Conservation (phyloP, 2,329 filamentous ascomycete genomes). For the Scorias spongiosa region DNA sequence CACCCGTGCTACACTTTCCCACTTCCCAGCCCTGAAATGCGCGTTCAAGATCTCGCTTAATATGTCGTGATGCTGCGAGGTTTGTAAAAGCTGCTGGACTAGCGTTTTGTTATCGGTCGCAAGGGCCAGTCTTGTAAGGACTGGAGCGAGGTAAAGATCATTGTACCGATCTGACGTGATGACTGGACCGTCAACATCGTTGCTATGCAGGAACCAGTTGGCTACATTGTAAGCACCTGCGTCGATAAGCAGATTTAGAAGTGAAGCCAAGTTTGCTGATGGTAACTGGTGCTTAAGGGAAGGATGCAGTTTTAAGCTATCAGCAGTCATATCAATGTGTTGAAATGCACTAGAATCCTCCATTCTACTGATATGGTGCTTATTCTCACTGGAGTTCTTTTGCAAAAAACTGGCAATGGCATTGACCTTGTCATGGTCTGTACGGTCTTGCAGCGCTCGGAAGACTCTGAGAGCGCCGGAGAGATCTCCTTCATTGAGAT, state of each 20-base stretch:
- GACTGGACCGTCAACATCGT: conserved; percentile 39
- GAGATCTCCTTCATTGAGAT: conserved; percentile 24
- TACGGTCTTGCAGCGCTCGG: conserved; percentile 23
- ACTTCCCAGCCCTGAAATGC: conserved; percentile 26
- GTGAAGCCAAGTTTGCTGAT: conserved; percentile 29
- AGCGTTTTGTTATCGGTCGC: conserved; percentile 30
- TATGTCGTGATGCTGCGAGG: conserved; percentile 7
- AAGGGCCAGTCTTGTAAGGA: conserved; percentile 39
- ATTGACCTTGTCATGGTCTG: conserved; percentile 28
- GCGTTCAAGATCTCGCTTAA: conserved; percentile 26
- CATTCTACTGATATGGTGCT: conserved; percentile 5
- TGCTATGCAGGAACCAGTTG: conserved; percentile 36
- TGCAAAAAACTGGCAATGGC: conserved; percentile 28
- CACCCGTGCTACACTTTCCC: conserved; percentile 26
- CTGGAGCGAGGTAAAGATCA: conserved; percentile 33
- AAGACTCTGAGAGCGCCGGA: conserved; percentile 24
- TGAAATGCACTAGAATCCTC: neutral
- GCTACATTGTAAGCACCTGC: conserved; percentile 34
- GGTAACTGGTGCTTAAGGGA: conserved; percentile 32
- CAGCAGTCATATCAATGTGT: conserved; percentile 3
- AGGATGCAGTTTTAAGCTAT: conserved; percentile 8
- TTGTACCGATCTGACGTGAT: conserved; percentile 31
- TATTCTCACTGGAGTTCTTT: conserved; percentile 11
- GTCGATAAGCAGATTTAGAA: conserved; percentile 36
- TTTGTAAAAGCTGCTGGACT: conserved; percentile 13